Evolutionary conservation across 2,329 filamentous ascomycete genomes (phyloP), one percentile per base, ranked within the genome.

Genomic region (Cladophialophora exuberans): DNA sequence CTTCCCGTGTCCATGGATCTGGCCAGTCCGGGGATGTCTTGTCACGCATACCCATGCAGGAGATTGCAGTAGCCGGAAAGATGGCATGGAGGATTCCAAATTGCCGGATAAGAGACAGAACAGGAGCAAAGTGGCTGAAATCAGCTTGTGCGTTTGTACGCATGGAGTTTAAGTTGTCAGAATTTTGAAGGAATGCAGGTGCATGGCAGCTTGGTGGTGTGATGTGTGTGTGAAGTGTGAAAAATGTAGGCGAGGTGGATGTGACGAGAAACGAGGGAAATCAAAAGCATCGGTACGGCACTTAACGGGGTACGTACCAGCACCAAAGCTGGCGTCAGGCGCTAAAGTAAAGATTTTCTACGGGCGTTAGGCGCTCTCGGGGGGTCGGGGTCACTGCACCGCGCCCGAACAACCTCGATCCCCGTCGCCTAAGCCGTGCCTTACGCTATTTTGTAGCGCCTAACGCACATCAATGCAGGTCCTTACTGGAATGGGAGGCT

Each of bases 381-480:
- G 7, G 28, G 7, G 13, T 6, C 7, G 13, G 28, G 13, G 6
- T 31, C 13, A 13, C 28, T 13, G 6, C 7, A 6, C 7, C 6
- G 28, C 28, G 28, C 28, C 13, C 7, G 28, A 7, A 6, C 28
- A 31, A 13, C 28, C 28, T 6, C 15, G 39, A 42, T 42, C 22
- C 39, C 39, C 39, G 39, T n/a, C 39, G 39, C 22, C 39, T 42
- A 25, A 42, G 9, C 5, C 22, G 39, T 18, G 18, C 17, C 22
- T 42, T 42, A 15, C 9, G 39, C 39, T 23, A n/a, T 5, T 6
- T 22, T 6, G 11, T 22, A 42, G 42, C 42, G 13, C 18, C 45
- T 48, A 38, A 49, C 13, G 46, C 46, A 39, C 46, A 23, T 25
- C 46, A 49, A 38, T 51, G 38, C 47, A 51, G 26, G 18, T 43